These are phyloP conservation scores for Parasarocladium wereldwijsianum DNA, from an alignment of 2,329 filamentous ascomycete species.

Conservation along the genomic window DNA sequence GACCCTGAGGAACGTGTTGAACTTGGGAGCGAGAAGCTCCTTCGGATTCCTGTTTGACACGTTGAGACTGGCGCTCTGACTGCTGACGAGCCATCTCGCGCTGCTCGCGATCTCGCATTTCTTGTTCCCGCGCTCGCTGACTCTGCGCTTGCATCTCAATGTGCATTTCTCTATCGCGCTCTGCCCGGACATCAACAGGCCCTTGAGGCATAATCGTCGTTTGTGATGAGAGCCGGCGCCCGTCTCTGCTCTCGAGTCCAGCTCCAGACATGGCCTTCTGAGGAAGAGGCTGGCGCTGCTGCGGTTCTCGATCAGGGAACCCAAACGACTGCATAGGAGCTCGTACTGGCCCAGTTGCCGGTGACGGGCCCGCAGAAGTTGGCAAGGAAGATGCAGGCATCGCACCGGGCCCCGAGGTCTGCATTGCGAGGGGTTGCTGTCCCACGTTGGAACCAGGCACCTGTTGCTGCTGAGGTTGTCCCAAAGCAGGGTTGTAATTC, in stretches of 20 bases:
- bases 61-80: slow-evolving; percentile 14
- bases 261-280: slow-evolving; percentile 20
- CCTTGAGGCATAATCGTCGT: slow-evolving; percentile 17
- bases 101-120: slow-evolving; percentile 9
- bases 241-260: slow-evolving; percentile 17
- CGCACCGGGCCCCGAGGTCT: slow-evolving; percentile 7
- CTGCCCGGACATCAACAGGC: slow-evolving; percentile 19
- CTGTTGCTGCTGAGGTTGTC: slow-evolving; percentile 2
- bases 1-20: too few species aligned
- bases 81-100: slow-evolving; percentile 12
- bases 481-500: slow-evolving; percentile 22
- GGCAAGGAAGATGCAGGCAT: slow-evolving; percentile 8
- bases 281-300: slow-evolving; percentile 22
- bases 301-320: slow-evolving; percentile 29
- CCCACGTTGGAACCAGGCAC: slow-evolving; percentile 10
- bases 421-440: slow-evolving; percentile 10
- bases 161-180: slow-evolving; percentile 17
- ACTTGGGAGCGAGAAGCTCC: slow-evolving; percentile 7
- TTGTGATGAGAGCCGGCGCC: slow-evolving; percentile 17
- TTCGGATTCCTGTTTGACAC: slow-evolving; percentile 9
- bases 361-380: slow-evolving; percentile 16
- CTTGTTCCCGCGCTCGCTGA: slow-evolving; percentile 10
- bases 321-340: slow-evolving; percentile 26
- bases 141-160: slow-evolving; percentile 15
- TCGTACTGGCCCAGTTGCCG: slow-evolving; percentile 22